Base-by-base conservation (phyloP, 2,329 filamentous ascomycete genomes). In the Cercospora sojina region DNA sequence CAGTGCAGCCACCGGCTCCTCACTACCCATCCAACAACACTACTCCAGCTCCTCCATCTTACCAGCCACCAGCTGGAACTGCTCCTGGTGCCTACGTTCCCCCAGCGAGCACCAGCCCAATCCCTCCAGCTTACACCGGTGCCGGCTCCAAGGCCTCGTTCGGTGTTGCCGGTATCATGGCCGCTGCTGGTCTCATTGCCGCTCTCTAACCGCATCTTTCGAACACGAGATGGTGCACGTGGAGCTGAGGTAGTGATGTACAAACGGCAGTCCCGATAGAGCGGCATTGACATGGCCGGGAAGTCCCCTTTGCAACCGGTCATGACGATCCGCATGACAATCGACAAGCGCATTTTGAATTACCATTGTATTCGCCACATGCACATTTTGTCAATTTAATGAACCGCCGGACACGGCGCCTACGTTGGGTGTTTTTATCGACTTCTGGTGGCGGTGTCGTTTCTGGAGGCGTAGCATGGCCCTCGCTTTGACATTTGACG, bases 171-270 rank as follows among this genome's bases (percentile, higher is more conserved):
- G 69, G 69, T 60, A 18, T 71, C 13, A 49, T 71, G 53, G 70
- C 68, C 51, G 70, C 70, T 53, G 68, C 65, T 56, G 70, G 69
- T 69, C 64, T 71, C 62, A 62, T 71, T 60, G 69, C 69, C 62
- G 69, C 69, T 55, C 69, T 71, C 66, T 71, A 69, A 70, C 60
- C 51, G 63, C 53, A 57, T 35, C 29, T n/a, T 49, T 43, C 32
- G 18, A 43, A 23, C 13, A 18, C 12, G 51, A 20, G 51, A 29
- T 27, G 47, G 29, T 32, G 41, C 18, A 27, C n/a, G 35, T n/a
- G 31, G 29, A 62, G 47, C 47, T 38, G 20, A 49, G 29, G 25
- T 12, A 13, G 47, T 38, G 29, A 55, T 62, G 47, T 53, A 35
- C n/a, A 35, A 25, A 62, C 60, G 60, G 60, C 47, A 62, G 60